Base-by-base conservation (phyloP, 2,329 filamentous ascomycete species). In the Hirsutella rhossiliensis region DNA sequence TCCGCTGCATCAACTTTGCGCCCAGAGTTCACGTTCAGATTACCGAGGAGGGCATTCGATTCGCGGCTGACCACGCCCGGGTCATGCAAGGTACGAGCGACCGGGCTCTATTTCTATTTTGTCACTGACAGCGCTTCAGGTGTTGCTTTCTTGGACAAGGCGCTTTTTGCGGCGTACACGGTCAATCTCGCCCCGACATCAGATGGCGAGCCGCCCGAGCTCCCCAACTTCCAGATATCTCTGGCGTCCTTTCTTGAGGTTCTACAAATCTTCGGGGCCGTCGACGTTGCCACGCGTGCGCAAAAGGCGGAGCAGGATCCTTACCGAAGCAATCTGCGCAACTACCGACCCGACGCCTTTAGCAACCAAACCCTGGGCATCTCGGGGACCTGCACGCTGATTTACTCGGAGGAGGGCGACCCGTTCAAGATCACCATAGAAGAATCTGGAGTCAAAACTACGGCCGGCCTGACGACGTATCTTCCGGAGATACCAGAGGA, bases 221-320 rank as follows among this genome's bases (percentile, higher is more conserved):
- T 77, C 28, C 81, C 86, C 8, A 77, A 75, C 42, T 98, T 98
- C 59, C 83, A 94, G 58, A 82, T 97, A 50, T 92, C 88, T 2
- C 76, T 98, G 9, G 74, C 82, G 5, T 86, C 90, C 17, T 75
- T 98, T 3, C 77, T 98, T 43, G 92, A 97, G 65, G 94, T 90
- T 0, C 73, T 98, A 8, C 90, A 96, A 57, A 97, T 98, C 41
- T 94, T 98, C 56, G 87, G 87, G 41, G 80, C 89, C n/a, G 77
- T 89, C 39, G 84, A 86, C 51, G 72, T 79, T 13, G 68, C 76
- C 6, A 70, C 68, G 36, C 74, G 75, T 49, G 67, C 74, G 41
- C 69, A 73, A 42, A 80, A 74, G 54, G 66, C 72, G 7, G 78
- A 81, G 12, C 66, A 72, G 46, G 78, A 82, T 49, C 67, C 70